A percentile compares a stretch with the other conserved stretches of the same genome.
Evolutionary conservation across 2,329 filamentous ascomycete genomes (phyloP).

Genomic region (Xylariaceae sp.): DNA sequence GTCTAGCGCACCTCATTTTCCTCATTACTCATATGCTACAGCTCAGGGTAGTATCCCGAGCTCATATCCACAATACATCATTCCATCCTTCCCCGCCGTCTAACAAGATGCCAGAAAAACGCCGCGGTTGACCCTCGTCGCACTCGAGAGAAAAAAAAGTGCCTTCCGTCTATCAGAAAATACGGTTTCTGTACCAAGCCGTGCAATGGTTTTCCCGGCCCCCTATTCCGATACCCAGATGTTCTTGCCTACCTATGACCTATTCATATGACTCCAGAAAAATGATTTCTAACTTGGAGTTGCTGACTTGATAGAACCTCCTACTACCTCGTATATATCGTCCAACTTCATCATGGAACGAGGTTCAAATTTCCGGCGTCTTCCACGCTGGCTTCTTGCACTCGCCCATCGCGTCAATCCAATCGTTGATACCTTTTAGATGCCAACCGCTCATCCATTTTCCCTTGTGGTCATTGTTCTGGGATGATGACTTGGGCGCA

Average conservation of each 20-base stretch:
- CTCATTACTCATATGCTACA: too few species aligned
- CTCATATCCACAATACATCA: too few species aligned
- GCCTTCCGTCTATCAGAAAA: neutral
- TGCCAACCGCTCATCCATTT: conserved; percentile 50
- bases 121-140: too few species aligned
- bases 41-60: too few species aligned
- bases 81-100: too few species aligned
- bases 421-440: conserved; percentile 49
- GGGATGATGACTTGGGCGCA: conserved; percentile 38
- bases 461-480: conserved; percentile 35
- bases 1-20: too few species aligned
- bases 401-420: conserved; percentile 49
- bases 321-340: neutral
- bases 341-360: neutral
- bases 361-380: conserved; percentile 35
- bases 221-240: neutral
- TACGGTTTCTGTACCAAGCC: neutral
- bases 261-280: neutral
- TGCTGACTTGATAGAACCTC: neutral
- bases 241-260: neutral
- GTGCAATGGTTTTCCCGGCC: neutral
- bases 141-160: too few species aligned
- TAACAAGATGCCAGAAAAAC: too few species aligned
- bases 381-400: conserved; percentile 46
- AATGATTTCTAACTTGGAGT: neutral